These are phyloP conservation scores for Aspergillus hancockii DNA, from an alignment of 495 filamentous ascomycete genomes.

Conservation along the genomic window DNA sequence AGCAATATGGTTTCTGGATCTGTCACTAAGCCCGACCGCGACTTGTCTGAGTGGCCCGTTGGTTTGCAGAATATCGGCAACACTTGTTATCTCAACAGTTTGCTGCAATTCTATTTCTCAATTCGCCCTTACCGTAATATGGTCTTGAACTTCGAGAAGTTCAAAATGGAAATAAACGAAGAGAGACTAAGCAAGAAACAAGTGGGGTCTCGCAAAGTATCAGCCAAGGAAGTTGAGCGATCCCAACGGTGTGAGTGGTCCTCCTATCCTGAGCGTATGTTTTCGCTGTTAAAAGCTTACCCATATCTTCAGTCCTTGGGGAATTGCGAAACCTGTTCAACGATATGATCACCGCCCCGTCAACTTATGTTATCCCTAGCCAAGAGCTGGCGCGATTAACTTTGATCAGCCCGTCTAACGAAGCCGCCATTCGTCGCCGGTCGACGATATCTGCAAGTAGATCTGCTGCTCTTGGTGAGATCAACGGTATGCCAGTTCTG, in stretches of 20 bases:
- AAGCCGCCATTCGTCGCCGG: constrained; percentile 56
- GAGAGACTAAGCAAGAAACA: constrained; percentile 60
- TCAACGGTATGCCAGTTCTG: constrained; percentile 51
- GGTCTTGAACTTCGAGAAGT: constrained; percentile 69
- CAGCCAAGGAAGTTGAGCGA: constrained; percentile 61
- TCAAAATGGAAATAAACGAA: constrained; percentile 64
- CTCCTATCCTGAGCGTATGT: neutral
- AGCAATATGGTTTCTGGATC: constrained; percentile 37
- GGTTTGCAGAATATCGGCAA: constrained; percentile 93
- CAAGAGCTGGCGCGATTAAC: constrained; percentile 82
- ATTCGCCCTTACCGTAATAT: constrained; percentile 80
- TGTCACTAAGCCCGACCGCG: constrained; percentile 32
- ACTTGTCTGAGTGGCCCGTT: constrained; percentile 63
- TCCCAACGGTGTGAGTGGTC: constrained; percentile 67
- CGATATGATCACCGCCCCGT: constrained; percentile 61
- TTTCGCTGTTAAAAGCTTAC: constrained; percentile 6
- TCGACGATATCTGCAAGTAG: constrained; percentile 51
- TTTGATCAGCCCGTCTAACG: constrained; percentile 62
- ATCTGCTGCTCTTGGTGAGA: constrained; percentile 48
- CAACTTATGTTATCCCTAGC: constrained; percentile 61
- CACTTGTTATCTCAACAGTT: constrained; percentile 96
- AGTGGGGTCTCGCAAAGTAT: constrained; percentile 64
- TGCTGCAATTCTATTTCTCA: constrained; percentile 93
- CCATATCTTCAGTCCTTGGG: constrained; percentile 55
- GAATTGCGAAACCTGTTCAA: constrained; percentile 75